A percentile compares a stretch with the other conserved stretches of the same genome.
phyloP scores from a whole-genome alignment of 768 basidiomycete species.

The Mycena sanguinolenta region DNA sequence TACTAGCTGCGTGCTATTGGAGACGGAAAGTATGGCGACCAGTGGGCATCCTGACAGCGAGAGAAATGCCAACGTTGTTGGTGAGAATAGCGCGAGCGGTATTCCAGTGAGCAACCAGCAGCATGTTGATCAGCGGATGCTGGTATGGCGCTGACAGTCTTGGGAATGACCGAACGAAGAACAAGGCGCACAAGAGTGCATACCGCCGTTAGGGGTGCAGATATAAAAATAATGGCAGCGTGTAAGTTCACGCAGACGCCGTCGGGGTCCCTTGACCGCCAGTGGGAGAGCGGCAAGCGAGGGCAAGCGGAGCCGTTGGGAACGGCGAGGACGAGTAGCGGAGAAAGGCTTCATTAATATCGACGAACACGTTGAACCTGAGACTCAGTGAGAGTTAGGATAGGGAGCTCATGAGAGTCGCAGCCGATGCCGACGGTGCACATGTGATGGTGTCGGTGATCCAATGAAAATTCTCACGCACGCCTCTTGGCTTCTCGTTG shows the following conservation, averaged over 20 bases:
- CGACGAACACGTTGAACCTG: neutral
- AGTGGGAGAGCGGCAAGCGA: neutral
- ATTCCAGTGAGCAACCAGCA: neutral
- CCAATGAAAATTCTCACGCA: neutral
- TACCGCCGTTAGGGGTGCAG: neutral
- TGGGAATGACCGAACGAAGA: neutral
- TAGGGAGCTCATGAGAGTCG: neutral
- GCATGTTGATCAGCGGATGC: slow-evolving; percentile 3
- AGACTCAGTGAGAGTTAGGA: neutral
- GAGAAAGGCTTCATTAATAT: slow-evolving; percentile 1
- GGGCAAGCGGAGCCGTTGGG: neutral
- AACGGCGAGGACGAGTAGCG: neutral
- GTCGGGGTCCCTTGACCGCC: neutral
- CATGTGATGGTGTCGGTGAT: no score
- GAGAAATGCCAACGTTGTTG: neutral
- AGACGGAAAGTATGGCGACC: neutral
- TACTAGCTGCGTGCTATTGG: neutral
- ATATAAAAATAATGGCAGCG: neutral
- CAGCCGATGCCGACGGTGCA: neutral
- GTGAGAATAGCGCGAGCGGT: neutral
- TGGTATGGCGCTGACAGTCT: slow-evolving; percentile 2
- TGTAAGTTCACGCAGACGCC: neutral
- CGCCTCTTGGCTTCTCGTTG: neutral
- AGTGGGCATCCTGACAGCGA: neutral
- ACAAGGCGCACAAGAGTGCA: neutral